Evolutionary conservation across 208 protist species (phyloP).

Genomic region (Leptomonas seymouri): DNA sequence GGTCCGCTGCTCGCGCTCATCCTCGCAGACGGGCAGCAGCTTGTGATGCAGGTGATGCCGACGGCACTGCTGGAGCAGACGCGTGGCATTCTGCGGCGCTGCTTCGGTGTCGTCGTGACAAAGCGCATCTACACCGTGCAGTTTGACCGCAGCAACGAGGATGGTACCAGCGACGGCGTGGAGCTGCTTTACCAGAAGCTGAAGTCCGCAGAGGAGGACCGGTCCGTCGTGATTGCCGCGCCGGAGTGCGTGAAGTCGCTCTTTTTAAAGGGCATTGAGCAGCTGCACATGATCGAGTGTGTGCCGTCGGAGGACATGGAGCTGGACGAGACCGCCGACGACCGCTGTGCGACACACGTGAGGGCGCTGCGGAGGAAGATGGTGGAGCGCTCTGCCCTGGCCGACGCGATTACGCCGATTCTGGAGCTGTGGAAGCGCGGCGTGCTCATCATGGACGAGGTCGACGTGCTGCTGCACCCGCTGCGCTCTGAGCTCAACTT

Average conservation of each 20-base stretch:
- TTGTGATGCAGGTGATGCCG: conserved; percentile 95
- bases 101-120: conserved; percentile 92
- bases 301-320: conserved; percentile 46
- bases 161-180: conserved; percentile 38
- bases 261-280: conserved; percentile 93
- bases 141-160: conserved; percentile 81
- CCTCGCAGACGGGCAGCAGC: conserved; percentile 89
- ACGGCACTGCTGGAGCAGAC: conserved; percentile 93
- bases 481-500: conserved; percentile 97
- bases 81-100: conserved; percentile 84
- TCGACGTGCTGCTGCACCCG: conserved; percentile 95
- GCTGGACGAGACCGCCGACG: conserved; percentile 38
- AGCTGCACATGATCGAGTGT: conserved; percentile 86
- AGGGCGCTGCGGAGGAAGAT: conserved; percentile 46
- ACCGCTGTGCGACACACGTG: conserved; percentile 40
- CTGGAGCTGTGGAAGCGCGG: conserved; percentile 86
- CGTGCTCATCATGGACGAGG: conserved; percentile 94
- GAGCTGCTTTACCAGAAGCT: conserved; percentile 77
- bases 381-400: conserved; percentile 55
- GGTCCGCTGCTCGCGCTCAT: conserved; percentile 93
- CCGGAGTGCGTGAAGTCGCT: conserved; percentile 94
- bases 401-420: conserved; percentile 77
- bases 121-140: conserved; percentile 91
- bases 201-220: conserved; percentile 48
- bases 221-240: conserved; percentile 85